These are phyloP conservation scores for Endocalyx cinctus DNA, from an alignment of 2,329 filamentous ascomycete genomes.

Conservation along the genomic window DNA sequence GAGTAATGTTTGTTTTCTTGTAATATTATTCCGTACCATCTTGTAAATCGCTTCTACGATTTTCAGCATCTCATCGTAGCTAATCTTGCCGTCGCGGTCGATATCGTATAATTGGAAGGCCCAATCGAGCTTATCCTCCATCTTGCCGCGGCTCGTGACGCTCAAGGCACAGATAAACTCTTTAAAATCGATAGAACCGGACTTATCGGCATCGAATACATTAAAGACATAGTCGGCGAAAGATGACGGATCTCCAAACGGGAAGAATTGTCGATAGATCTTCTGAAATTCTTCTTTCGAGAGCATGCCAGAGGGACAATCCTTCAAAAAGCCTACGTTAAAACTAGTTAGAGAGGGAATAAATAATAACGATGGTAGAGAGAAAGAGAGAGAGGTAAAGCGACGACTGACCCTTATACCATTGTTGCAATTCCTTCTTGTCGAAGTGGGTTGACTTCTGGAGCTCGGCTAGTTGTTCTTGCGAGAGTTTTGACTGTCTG, in stretches of 20 bases:
- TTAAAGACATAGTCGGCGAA: constrained; percentile 99
- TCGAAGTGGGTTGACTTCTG: constrained; percentile 98
- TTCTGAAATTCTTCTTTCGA: constrained; percentile 99
- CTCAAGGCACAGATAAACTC: constrained; percentile 98
- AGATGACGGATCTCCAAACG: constrained; percentile 92
- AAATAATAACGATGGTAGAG: background rate
- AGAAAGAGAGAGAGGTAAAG: background rate
- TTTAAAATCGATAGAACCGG: constrained; percentile 97
- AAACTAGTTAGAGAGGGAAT: background rate
- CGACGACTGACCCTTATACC: constrained; percentile 95
- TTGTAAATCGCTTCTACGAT: constrained; percentile 99
- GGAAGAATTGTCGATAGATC: constrained; percentile 99
- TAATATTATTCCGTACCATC: constrained; percentile 70
- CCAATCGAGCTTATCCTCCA: constrained; percentile 99
- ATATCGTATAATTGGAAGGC: constrained; percentile 99
- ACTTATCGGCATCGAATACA: constrained; percentile 96
- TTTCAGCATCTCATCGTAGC: constrained; percentile 97
- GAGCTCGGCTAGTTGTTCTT: constrained; percentile 90
- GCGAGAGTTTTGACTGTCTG: constrained; percentile 97
- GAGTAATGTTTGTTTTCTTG: no score
- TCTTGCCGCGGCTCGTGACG: constrained; percentile 94
- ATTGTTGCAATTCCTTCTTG: constrained; percentile 99
- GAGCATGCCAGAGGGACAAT: constrained; percentile 94
- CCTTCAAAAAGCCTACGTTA: constrained; percentile 82
- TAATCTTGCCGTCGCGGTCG: constrained; percentile 97